These are phyloP conservation scores for Tetraselmis striata DNA, from an alignment of 139 green algal genomes.

Conservation along the genomic window DNA sequence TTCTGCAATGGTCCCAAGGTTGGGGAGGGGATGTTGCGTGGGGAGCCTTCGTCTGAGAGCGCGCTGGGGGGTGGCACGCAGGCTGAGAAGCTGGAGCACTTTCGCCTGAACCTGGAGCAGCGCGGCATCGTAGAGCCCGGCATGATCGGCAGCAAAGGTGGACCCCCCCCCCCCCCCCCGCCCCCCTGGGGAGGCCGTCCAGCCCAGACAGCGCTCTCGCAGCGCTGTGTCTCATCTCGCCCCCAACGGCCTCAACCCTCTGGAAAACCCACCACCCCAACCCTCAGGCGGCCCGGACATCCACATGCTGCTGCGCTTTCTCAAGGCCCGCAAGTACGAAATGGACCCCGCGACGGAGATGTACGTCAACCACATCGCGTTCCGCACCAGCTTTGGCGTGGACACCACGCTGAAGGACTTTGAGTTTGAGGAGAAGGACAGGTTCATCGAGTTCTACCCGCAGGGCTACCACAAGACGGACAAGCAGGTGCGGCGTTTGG, in stretches of 20 bases:
- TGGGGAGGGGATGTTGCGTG: too few species aligned
- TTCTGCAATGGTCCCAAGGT: too few species aligned
- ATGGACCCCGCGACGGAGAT: constrained; percentile 40
- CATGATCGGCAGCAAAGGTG: neutral
- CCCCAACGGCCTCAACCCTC: neutral
- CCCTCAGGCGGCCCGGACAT: constrained; percentile 19
- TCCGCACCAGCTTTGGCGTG: constrained; percentile 30
- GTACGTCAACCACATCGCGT: constrained; percentile 28
- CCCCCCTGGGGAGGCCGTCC: too few species aligned
- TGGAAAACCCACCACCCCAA: too few species aligned
- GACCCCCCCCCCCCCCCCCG: neutral
- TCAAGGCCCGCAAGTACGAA: constrained; percentile 51
- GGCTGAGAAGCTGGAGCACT: constrained; percentile 19
- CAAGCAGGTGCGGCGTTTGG: constrained; percentile 25
- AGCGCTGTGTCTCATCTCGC: neutral
- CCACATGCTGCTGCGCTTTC: constrained; percentile 44
- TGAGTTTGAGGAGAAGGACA: constrained; percentile 75
- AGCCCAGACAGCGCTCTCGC: neutral
- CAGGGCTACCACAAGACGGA: constrained; percentile 76
- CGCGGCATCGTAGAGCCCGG: neutral
- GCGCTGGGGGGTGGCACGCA: constrained; percentile 12
- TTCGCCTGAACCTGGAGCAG: constrained; percentile 14
- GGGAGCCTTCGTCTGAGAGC: too few species aligned
- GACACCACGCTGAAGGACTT: constrained; percentile 78
- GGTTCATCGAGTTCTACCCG: constrained; percentile 84